Base-by-base conservation (phyloP, 2,329 filamentous ascomycete species). In the Acrocalymma vagum region DNA sequence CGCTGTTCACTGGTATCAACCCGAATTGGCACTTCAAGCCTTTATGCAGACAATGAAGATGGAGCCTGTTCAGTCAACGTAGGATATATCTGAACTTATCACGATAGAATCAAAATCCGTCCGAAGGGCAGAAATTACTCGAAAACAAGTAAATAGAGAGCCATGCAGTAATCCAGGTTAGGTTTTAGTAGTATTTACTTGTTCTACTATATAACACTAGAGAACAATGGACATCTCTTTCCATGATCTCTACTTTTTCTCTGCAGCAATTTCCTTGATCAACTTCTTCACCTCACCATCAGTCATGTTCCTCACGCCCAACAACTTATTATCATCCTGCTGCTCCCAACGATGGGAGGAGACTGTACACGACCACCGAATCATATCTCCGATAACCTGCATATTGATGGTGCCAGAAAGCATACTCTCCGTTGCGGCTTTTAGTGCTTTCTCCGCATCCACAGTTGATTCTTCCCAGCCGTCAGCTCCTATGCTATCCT, bases 381-480 rank as follows among this genome's bases (percentile, higher is more conserved):
- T 30, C 37, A 45, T 41, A 18, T 45, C 42, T 8, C 42, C 42
- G 18, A 45, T 40, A 7, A 35, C 37, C 17, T 28, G 22, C 11
- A 44, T 15, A 27, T 44, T 29, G 17, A 44, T n/a, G 9, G 20
- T 39, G 9, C 41, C 41, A 10, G 41, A 13, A 16, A 32, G 20
- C 35, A 38, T 32, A 4, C 18, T 15, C 22, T 24, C 37, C 21
- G 29, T 40, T 16, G 37, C 37, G 6, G 2, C 17, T 24, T 33
- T 29, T 13, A 44, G 27, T n/a, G 13, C 29, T 25, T 29, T 15
- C 16, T 39, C 20, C 35, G 29, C 25, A 20, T 44, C 35, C 16
- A 32, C 24, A 6, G 13, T 32, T 23, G 41, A 14, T 22, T 38
- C 35, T 18, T 39, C 35, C 41, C 41, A 44, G 9, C 41, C 35